Evolutionary conservation across 495 filamentous ascomycete species (phyloP), one percentile per base, ranked within the genome.

Genomic region (Extremus antarcticus): DNA sequence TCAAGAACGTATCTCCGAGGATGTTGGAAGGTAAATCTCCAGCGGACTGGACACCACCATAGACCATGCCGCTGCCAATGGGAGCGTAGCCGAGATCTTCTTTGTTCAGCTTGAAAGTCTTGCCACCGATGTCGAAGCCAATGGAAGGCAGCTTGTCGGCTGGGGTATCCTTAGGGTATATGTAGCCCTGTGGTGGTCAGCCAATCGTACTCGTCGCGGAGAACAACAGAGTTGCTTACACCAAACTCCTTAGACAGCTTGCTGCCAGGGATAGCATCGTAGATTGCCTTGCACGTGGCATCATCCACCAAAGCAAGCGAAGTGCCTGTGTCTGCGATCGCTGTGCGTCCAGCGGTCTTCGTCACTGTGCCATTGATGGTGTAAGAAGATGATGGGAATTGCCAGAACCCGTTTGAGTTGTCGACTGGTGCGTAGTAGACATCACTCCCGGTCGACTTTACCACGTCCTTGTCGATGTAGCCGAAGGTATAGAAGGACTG

Each of bases 401-500:
- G 70, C 86, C 86, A 90, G 70, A 87, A 86, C 17, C 86, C 86
- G 38, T 83, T 65, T 9, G 77, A 80, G 49, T 78, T 83, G 69
- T 89, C 83, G 48, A 90, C 65, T 25, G 77, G 68, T 0, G 82
- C 78, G 71, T 85, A 90, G 51, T 86, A 76, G 1, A 77, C 60
- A 22, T 74, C 78, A 0, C 76, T 75, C 0, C 77, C 76, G 8
- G 71, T 57, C 1, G 86, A 73, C 0, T 79, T 76, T 15, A 52
- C 32, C 2, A 52, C 50, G 7, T 77, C 78, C 56, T 85, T 63
- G 62, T 89, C 86, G 60, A 90, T 83, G 62, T 74, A 87, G 21
- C 86, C 86, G 60, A 90, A 89, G 0, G 86, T 88, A 69, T 86
- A 90, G 73, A 90, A 90, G 1, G 81, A 82, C 47, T 76, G 70